Evolutionary conservation across 75 land plant species (phyloP).

Genomic region (Picea glauca): DNA sequence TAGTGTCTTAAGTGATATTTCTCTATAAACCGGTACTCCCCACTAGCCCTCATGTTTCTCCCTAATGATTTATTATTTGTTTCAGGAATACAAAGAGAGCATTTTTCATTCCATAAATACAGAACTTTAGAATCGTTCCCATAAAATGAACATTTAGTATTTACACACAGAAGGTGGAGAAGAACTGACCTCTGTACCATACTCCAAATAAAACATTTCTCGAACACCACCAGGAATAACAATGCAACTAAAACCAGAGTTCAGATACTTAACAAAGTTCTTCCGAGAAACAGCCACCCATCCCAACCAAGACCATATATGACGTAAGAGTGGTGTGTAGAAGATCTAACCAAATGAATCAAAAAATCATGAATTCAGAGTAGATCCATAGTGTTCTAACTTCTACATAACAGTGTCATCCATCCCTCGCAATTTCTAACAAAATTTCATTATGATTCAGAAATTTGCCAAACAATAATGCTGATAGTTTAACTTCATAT

Average conservation of each 20-base stretch:
- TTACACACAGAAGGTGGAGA: not conserved
- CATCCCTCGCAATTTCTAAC: not conserved
- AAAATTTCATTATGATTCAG: not conserved
- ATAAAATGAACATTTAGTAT: not conserved
- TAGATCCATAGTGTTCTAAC: not conserved
- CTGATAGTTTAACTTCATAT: not conserved
- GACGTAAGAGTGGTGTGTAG: constrained; percentile 80
- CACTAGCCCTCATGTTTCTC: not conserved
- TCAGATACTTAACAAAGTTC: constrained; percentile 52
- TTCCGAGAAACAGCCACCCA: constrained; percentile 72
- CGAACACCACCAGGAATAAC: constrained; percentile 90
- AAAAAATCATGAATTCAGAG: not conserved
- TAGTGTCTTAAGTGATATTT: not conserved
- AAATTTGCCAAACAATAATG: not conserved
- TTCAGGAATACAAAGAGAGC: not conserved
- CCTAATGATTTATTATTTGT: not conserved
- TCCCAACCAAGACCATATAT: constrained; percentile 96
- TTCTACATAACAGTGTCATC: not conserved
- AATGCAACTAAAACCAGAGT: constrained; percentile 72
- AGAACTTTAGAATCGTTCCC: not conserved
- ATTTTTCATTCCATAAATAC: not conserved
- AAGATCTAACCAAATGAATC: constrained; percentile 55
- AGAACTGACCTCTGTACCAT: constrained; percentile 63
- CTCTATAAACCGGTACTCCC: not conserved
- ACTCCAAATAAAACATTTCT: constrained; percentile 76